These are phyloP conservation scores for Dentipellis sp. DNA, from an alignment of 768 basidiomycete genomes.

Conservation along the genomic window DNA sequence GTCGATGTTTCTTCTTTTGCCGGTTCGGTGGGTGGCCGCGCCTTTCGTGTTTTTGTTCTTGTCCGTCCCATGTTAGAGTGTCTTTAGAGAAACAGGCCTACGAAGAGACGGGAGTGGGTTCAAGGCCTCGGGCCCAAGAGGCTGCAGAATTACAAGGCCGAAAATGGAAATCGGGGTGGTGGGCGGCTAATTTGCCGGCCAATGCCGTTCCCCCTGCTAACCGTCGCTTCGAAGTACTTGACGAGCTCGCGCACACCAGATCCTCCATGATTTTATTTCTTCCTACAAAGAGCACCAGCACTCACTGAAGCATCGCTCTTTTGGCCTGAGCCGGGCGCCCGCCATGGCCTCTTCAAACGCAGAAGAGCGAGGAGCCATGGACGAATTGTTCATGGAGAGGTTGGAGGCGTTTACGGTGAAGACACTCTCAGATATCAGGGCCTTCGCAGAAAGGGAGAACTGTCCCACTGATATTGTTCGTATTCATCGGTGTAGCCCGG, in stretches of 20 bases:
- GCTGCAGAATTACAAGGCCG: too few relatives aligned
- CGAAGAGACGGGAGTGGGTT: not conserved
- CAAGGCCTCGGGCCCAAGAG: too few relatives aligned
- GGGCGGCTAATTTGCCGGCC: too few relatives aligned
- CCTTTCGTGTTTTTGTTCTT: constrained; percentile 22
- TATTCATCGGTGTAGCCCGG: constrained; percentile 18
- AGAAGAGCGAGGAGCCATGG: constrained; percentile 24
- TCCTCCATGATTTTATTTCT: too few relatives aligned
- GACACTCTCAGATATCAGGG: constrained; percentile 42
- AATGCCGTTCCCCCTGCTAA: too few relatives aligned
- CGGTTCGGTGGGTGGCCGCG: constrained; percentile 18
- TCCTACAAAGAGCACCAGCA: too few relatives aligned
- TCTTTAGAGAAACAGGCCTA: not conserved
- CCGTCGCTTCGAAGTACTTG: too few relatives aligned
- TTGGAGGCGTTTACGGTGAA: constrained; percentile 57
- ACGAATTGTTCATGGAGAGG: constrained; percentile 54
- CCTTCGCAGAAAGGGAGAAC: constrained; percentile 52
- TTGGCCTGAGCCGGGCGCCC: not conserved
- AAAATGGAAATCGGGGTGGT: too few relatives aligned
- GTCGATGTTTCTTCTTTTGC: constrained; percentile 28
- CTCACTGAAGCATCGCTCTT: too few relatives aligned
- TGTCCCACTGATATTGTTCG: constrained; percentile 48
- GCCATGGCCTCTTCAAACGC: constrained; percentile 7
- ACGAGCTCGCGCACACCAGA: too few relatives aligned
- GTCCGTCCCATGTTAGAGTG: constrained; percentile 21